Conservation (phyloP, 352 stramenopile genomes). For the Phytophthora boehmeriae region DNA sequence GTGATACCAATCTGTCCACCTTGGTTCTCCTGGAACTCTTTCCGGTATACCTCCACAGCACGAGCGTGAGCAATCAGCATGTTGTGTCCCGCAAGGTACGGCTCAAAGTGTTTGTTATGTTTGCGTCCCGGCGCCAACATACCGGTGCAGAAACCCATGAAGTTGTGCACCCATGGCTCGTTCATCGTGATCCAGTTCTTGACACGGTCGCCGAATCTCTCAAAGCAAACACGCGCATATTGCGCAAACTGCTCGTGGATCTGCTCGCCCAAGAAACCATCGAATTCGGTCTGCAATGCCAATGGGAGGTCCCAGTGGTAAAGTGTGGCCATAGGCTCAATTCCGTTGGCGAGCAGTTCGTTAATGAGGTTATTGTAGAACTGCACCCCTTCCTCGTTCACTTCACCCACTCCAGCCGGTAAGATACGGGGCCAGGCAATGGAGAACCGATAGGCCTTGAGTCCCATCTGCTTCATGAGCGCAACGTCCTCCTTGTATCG, state of each 20-base stretch:
- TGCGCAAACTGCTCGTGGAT: slow-evolving; percentile 63
- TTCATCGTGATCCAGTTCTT: slow-evolving; percentile 95
- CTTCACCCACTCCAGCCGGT: slow-evolving; percentile 71
- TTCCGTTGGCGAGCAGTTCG: slow-evolving; percentile 74
- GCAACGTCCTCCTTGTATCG: slow-evolving; percentile 88
- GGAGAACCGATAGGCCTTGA: slow-evolving; percentile 92
- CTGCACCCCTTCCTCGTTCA: slow-evolving; percentile 86
- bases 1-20: slow-evolving; percentile 89
- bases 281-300: slow-evolving; percentile 77
- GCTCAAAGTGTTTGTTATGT: slow-evolving; percentile 55
- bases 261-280: slow-evolving; percentile 53
- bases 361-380: slow-evolving; percentile 94
- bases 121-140: slow-evolving; percentile 77
- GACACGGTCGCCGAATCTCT: slow-evolving; percentile 90
- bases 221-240: slow-evolving; percentile 90
- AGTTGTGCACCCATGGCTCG: slow-evolving; percentile 84
- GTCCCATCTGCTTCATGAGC: slow-evolving; percentile 89
- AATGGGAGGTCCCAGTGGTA: slow-evolving; percentile 79
- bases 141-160: slow-evolving; percentile 85
- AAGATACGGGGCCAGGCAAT: slow-evolving; percentile 93
- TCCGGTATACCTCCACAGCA: slow-evolving; percentile 84
- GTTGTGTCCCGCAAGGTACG: slow-evolving; percentile 87
- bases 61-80: slow-evolving; percentile 87
- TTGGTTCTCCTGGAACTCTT: slow-evolving; percentile 71
- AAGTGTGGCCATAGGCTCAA: slow-evolving; percentile 90